Evolutionary conservation across 2,329 filamentous ascomycete species (phyloP).

Genomic region (Monosporascus sp.): DNA sequence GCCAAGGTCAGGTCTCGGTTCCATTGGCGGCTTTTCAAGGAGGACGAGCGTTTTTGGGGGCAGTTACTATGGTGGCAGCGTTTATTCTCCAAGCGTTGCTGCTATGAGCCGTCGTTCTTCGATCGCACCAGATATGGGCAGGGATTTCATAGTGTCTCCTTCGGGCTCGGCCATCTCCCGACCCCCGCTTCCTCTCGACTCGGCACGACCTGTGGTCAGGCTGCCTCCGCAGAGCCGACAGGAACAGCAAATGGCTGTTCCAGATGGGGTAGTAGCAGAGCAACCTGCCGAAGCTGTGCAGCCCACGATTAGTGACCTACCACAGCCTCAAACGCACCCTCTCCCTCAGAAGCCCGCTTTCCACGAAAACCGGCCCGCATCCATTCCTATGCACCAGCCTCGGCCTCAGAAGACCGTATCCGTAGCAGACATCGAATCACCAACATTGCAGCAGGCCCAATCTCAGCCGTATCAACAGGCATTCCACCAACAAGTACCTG

Average conservation of each 20-base stretch:
- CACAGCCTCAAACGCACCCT: conserved; percentile 53
- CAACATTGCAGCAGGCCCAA: conserved; percentile 48
- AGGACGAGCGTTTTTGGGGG: conserved; percentile 77
- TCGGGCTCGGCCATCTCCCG: conserved; percentile 72
- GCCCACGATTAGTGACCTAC: conserved; percentile 44
- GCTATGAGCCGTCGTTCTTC: conserved; percentile 87
- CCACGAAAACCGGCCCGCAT: conserved; percentile 48
- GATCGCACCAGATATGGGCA: conserved; percentile 56
- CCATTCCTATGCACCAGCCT: conserved; percentile 82
- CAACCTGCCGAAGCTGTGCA: conserved; percentile 19
- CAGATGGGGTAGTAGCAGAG: conserved; percentile 16
- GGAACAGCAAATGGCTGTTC: conserved; percentile 21
- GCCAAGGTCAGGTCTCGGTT: conserved; percentile 66
- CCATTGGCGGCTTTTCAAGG: conserved; percentile 62
- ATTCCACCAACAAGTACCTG: conserved; percentile 91
- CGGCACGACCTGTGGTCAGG: conserved; percentile 69
- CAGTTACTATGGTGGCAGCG: conserved; percentile 62
- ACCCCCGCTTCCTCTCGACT: conserved; percentile 55
- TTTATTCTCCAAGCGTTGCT: conserved; percentile 81
- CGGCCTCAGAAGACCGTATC: conserved; percentile 92
- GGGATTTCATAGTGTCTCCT: conserved; percentile 75
- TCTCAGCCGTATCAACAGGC: conserved; percentile 63
- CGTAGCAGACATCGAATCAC: conserved; percentile 86
- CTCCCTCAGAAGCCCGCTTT: conserved; percentile 53
- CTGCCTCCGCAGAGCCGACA: conserved; percentile 59